phyloP scores from a whole-genome alignment of 352 stramenopile species.

The Phytophthora sansomeana region DNA sequence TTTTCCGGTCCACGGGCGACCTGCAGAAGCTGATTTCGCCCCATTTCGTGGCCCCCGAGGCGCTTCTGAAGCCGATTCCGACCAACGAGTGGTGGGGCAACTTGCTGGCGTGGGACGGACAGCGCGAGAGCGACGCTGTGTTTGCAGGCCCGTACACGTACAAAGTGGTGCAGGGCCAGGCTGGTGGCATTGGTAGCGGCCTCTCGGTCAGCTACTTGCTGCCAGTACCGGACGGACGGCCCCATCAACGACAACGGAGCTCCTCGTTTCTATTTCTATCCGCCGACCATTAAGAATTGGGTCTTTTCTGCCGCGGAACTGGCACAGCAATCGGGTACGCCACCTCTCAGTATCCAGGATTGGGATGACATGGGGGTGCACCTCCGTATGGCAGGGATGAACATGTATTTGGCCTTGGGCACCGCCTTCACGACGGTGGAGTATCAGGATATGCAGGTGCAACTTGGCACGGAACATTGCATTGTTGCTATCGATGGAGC shows the following conservation, averaged over 20 bases:
- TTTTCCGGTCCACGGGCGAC: slow-evolving; percentile 60
- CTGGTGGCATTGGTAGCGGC: slow-evolving; percentile 48
- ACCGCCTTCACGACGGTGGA: slow-evolving; percentile 81
- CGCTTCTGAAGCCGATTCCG: slow-evolving; percentile 51
- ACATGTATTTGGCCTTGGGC: slow-evolving; percentile 73
- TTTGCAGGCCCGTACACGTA: slow-evolving; percentile 81
- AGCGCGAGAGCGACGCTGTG: slow-evolving; percentile 73
- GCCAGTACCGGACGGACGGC: slow-evolving; percentile 74
- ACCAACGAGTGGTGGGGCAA: slow-evolving; percentile 91
- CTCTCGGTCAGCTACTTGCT: slow-evolving; percentile 75
- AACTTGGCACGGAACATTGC: slow-evolving; percentile 68
- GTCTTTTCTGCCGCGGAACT: slow-evolving; percentile 73
- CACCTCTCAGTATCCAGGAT: slow-evolving; percentile 54
- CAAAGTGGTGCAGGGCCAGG: slow-evolving; percentile 48
- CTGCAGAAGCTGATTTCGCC: slow-evolving; percentile 62
- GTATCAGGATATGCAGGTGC: slow-evolving; percentile 72
- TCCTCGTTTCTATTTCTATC: slow-evolving; percentile 88
- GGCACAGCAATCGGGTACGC: slow-evolving; percentile 7
- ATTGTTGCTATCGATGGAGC: slow-evolving; percentile 69
- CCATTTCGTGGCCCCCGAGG: slow-evolving; percentile 45
- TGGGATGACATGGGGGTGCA: slow-evolving; percentile 85
- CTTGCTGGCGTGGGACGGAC: slow-evolving; percentile 65
- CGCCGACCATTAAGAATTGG: slow-evolving; percentile 77
- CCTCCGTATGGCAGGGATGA: slow-evolving; percentile 51
- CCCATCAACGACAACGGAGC: slow-evolving; percentile 81